Percentiles rank a stretch among this genome's conserved stretches.
These are phyloP conservation scores for Clohesyomyces aquaticus DNA, from an alignment of 495 filamentous ascomycete genomes.

Conservation along the genomic window DNA sequence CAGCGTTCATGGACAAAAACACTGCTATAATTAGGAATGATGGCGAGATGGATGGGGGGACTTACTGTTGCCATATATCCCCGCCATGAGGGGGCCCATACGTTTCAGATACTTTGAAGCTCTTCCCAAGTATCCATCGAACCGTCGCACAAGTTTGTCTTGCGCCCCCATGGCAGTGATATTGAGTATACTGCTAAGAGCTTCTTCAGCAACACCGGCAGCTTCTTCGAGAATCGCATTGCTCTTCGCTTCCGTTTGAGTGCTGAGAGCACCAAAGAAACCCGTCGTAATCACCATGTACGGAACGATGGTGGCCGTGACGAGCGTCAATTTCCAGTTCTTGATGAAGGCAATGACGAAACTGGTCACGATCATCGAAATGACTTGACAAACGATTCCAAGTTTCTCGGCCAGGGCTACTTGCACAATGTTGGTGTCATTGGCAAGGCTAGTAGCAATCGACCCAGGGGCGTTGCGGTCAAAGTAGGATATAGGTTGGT, in stretches of 20 bases:
- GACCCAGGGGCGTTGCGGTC: constrained; percentile 86
- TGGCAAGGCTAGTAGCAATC: constrained; percentile 86
- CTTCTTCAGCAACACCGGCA: constrained; percentile 18
- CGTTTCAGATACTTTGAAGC: not conserved
- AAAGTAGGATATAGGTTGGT: constrained; percentile 88
- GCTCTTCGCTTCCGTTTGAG: constrained; percentile 4
- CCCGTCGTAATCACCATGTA: constrained; percentile 6
- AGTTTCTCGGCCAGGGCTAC: constrained; percentile 26
- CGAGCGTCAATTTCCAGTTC: constrained; percentile 31
- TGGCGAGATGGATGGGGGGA: too few relatives aligned
- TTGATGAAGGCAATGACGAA: constrained; percentile 25
- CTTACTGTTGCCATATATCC: constrained; percentile 28
- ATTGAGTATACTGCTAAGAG: constrained; percentile 13
- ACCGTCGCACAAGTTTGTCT: constrained; percentile 13
- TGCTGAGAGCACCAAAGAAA: constrained; percentile 4
- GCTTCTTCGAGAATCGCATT: constrained; percentile 5
- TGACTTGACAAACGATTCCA: constrained; percentile 9
- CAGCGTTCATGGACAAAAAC: constrained; percentile 19
- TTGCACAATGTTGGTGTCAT: constrained; percentile 60
- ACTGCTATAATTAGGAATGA: not conserved
- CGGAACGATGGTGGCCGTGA: constrained; percentile 13
- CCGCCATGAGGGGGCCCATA: constrained; percentile 14
- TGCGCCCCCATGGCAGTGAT: constrained; percentile 15
- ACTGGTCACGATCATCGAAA: constrained; percentile 15
- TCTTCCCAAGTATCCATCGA: constrained; percentile 1